Conservation (phyloP, 768 basidiomycete species). For the Ramaria sp. region DNA sequence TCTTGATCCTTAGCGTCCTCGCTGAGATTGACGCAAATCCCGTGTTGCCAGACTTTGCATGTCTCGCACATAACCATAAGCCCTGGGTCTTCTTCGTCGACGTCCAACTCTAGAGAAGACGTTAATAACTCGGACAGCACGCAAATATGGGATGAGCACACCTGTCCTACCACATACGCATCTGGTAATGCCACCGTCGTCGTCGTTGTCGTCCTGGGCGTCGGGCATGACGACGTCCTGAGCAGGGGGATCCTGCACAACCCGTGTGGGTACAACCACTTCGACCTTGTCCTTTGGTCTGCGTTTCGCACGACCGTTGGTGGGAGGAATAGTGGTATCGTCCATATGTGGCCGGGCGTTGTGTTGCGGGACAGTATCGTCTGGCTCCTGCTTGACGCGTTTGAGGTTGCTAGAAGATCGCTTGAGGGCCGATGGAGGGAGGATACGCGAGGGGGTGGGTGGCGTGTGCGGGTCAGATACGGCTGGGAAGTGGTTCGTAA, state of each 20-base stretch:
- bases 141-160: slow-evolving; percentile 27
- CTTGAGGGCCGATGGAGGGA: slow-evolving; percentile 25
- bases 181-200: slow-evolving; percentile 53
- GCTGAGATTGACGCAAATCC: slow-evolving; percentile 87
- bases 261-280: slow-evolving; percentile 18
- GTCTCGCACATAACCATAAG: slow-evolving; percentile 98
- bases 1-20: slow-evolving; percentile 66
- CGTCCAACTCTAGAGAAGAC: slow-evolving; percentile 32
- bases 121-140: not conserved
- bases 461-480: slow-evolving; percentile 36
- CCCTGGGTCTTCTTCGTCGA: slow-evolving; percentile 63
- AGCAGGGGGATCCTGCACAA: slow-evolving; percentile 16
- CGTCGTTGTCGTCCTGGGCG: slow-evolving; percentile 38
- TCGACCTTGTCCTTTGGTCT: slow-evolving; percentile 48
- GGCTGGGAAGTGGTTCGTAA: slow-evolving; percentile 60
- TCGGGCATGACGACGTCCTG: slow-evolving; percentile 27
- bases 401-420: slow-evolving; percentile 37
- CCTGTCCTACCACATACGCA: slow-evolving; percentile 80
- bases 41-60: slow-evolving; percentile 98
- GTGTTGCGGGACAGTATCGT: slow-evolving; percentile 46
- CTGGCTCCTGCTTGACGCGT: slow-evolving; percentile 60
- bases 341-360: slow-evolving; percentile 20
- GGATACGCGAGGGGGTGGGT: slow-evolving; percentile 17
- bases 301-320: slow-evolving; percentile 43
- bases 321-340: slow-evolving; percentile 20